Base-by-base conservation (phyloP, 1,284 basidiomycete species). In the Trametes versicolor region DNA sequence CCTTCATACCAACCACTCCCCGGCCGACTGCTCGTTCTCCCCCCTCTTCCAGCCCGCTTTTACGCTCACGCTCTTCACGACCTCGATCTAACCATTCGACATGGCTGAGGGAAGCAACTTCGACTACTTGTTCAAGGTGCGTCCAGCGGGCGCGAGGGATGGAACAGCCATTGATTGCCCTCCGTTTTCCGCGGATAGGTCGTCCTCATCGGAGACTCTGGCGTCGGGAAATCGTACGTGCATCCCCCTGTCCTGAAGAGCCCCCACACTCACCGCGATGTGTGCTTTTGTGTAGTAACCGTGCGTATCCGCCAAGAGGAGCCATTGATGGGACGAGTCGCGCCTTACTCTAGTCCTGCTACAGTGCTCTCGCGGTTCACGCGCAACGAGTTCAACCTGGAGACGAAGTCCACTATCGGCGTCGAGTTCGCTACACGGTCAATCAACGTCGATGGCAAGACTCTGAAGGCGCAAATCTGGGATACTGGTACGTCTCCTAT, bases 401-500 rank as follows among this genome's bases (percentile, higher is more conserved):
- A 99, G 78, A 97, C 95, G 66, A 99, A 99, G 83, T 98, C 96
- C 68, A 99, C 97, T 25, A 99, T 99, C 79, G 97, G 97, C 65
- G 98, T 99, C 74, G 98, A 99, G 81, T 99, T 99, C 77, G 97
- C 97, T 10, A 99, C 97, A 55, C 89, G 98, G 75, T 96, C 95
- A 55, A 96, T 97, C 79, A 93, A 88, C 70, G 95, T 99, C 19
- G 97, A 99, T 79, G 89, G 91, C 50, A 99, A 99, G 90, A 98
- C 93, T 6, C 88, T 99, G 74, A 99, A 99, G 83, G 97, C 97
- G 34, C 97, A 99, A 82, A 99, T 99, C 74, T 99, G 97, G 97
- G 98, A 99, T 82, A 99, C 96, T 74, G 94, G 94, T 94, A 66
- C 70, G 85, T 80, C 43, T 32, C 53, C 43, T 34, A 25, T 51